These are phyloP conservation scores for Trametes hirsuta DNA, from an alignment of 1,284 basidiomycete genomes.

Conservation along the genomic window DNA sequence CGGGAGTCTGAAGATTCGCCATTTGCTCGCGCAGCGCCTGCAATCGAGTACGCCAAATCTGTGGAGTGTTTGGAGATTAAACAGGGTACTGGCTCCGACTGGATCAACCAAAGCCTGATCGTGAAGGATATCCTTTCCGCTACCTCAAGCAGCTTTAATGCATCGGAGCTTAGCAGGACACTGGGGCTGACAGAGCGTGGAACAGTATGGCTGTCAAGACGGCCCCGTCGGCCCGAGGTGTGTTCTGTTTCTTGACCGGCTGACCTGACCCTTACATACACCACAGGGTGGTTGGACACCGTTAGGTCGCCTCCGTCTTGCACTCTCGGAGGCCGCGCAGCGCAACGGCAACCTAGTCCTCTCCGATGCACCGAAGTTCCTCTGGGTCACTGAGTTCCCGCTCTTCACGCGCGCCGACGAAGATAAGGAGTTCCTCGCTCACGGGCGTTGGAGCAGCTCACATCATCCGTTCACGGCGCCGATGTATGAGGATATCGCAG, in stretches of 20 bases:
- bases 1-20: background rate
- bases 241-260: constrained; percentile 19
- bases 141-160: background rate
- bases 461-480: constrained; percentile 98
- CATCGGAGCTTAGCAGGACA: constrained; percentile 25
- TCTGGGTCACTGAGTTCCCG: constrained; percentile 97
- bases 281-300: constrained; percentile 82
- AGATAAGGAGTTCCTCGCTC: constrained; percentile 85
- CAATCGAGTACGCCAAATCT: background rate
- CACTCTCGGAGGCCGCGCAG: constrained; percentile 67
- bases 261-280: background rate
- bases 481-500: constrained; percentile 84
- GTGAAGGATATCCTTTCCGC: constrained; percentile 29
- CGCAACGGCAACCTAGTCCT: constrained; percentile 51
- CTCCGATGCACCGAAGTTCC: constrained; percentile 72
- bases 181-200: constrained; percentile 25
- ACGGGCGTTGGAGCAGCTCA: constrained; percentile 87
- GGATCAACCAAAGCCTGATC: constrained; percentile 46
- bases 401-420: constrained; percentile 88
- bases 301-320: constrained; percentile 76
- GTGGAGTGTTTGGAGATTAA: constrained; percentile 50
- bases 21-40: constrained; percentile 10
- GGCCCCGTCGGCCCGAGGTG: constrained; percentile 50
- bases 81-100: constrained; percentile 44
- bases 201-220: constrained; percentile 49